Percentiles rank a stretch among this genome's conserved stretches.
These are phyloP conservation scores for Pinus tabuliformis DNA, from an alignment of 75 land plant genomes.

Conservation along the genomic window DNA sequence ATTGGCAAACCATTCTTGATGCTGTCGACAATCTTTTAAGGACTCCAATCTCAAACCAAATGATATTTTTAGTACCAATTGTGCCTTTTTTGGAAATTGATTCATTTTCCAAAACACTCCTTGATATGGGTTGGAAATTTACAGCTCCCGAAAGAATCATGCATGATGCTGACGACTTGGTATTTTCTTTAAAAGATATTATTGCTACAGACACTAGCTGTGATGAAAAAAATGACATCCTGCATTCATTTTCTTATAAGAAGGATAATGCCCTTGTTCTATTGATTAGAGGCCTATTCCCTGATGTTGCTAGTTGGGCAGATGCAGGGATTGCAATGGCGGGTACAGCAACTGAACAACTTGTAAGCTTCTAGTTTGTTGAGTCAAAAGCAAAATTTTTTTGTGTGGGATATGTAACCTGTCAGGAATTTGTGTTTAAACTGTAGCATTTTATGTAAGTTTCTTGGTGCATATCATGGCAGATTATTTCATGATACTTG, in stretches of 20 bases:
- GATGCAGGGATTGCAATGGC: conserved; percentile 38
- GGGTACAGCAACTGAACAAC: conserved; percentile 37
- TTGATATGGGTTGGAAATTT: conserved; percentile 17
- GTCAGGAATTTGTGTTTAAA: background rate
- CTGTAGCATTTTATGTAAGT: background rate
- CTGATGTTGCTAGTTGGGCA: conserved; percentile 25
- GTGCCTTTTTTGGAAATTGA: conserved; percentile 19
- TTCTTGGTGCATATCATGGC: background rate
- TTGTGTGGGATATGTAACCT: background rate
- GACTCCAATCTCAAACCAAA: conserved; percentile 11
- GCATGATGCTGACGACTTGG: background rate
- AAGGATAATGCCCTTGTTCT: conserved; percentile 14
- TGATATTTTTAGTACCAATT: conserved; percentile 26
- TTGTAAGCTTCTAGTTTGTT: conserved; percentile 16
- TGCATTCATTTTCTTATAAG: conserved; percentile 10
- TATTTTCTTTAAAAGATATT: background rate
- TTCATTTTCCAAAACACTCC: conserved; percentile 13
- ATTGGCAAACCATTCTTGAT: conserved; percentile 20
- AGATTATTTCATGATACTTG: background rate
- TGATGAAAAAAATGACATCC: conserved; percentile 17
- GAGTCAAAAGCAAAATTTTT: background rate
- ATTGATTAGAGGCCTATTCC: conserved; percentile 18
- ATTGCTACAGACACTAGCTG: background rate
- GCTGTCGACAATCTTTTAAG: conserved; percentile 21
- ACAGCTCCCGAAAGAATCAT: background rate